Evolutionary conservation across 106 monocot species (phyloP).

Genomic region (Alisma plantagoaquatica): DNA sequence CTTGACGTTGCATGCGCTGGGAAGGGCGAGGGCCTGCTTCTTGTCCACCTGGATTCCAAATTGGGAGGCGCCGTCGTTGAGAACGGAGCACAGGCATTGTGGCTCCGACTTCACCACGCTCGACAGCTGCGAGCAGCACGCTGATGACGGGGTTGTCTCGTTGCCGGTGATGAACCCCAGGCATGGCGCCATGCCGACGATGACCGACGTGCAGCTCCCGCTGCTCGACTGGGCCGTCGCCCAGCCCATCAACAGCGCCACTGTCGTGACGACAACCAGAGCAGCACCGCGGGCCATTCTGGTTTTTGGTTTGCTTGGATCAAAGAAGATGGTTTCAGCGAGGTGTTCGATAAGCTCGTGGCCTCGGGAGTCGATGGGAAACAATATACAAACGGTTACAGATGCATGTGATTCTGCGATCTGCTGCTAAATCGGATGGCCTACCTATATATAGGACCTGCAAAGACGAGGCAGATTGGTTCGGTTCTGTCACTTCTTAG

Average conservation of each 20-base stretch:
- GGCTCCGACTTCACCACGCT: conserved; percentile 1
- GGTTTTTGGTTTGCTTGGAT: too few relatives aligned
- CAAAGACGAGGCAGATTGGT: too few relatives aligned
- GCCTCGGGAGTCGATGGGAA: too few relatives aligned
- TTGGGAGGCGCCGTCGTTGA: conserved; percentile 1
- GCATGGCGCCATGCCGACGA: conserved; percentile 4
- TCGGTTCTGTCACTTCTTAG: too few relatives aligned
- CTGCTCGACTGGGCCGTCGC: neutral
- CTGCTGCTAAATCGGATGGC: too few relatives aligned
- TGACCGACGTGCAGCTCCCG: neutral
- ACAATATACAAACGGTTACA: too few relatives aligned
- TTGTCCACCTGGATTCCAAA: conserved; percentile 2
- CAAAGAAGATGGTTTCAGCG: too few relatives aligned
- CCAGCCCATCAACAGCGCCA: neutral
- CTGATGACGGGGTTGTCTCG: neutral
- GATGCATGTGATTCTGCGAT: too few relatives aligned
- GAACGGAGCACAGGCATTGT: conserved; percentile 6
- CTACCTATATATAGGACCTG: too few relatives aligned
- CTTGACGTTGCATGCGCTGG: conserved; percentile 2
- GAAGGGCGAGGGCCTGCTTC: conserved; percentile 6
- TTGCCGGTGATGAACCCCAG: conserved; percentile 2
- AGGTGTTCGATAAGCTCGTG: too few relatives aligned
- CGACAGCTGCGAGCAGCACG: conserved; percentile 6
- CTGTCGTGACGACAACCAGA: too few relatives aligned
- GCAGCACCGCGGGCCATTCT: too few relatives aligned